Conservation (phyloP, 2,329 filamentous ascomycete genomes). For the Talaromyces sp. region DNA sequence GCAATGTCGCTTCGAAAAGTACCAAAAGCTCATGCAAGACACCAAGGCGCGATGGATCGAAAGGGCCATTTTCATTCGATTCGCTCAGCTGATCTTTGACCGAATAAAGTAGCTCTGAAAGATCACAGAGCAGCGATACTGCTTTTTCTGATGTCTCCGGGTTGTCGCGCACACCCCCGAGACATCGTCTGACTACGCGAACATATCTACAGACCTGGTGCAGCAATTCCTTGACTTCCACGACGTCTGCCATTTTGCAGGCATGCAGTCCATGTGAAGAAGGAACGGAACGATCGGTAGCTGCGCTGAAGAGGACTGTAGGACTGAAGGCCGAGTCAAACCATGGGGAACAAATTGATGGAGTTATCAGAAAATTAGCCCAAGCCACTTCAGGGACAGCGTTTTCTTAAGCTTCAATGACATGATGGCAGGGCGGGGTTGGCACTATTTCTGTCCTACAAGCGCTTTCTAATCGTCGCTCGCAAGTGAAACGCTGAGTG, state of each 20-base stretch:
- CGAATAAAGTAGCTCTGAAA: constrained; percentile 24
- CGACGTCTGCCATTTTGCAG: constrained; percentile 18
- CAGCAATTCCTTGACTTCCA: constrained; percentile 20
- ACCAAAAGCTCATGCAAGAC: constrained; percentile 24
- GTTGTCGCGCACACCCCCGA: constrained; percentile 23
- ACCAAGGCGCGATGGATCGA: constrained; percentile 21
- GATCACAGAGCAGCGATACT: constrained; percentile 23
- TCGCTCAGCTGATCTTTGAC: constrained; percentile 25
- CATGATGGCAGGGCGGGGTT: no score
- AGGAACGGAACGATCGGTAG: not conserved
- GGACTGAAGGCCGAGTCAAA: no score
- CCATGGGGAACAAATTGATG: no score
- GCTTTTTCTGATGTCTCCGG: constrained; percentile 27
- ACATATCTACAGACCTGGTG: constrained; percentile 20
- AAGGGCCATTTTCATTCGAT: constrained; percentile 25
- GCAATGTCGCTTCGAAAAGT: constrained; percentile 24
- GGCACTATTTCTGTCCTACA: no score
- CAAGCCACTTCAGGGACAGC: no score
- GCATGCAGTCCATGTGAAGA: not conserved
- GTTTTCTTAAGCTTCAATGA: no score
- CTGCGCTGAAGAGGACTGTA: no score
- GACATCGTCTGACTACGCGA: constrained; percentile 24
- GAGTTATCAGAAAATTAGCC: no score
- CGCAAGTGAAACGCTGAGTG: no score
- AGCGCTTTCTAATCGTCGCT: no score